phyloP scores from a whole-genome alignment of 2,329 filamentous ascomycete species.

The Colletotrichum zoysiae region DNA sequence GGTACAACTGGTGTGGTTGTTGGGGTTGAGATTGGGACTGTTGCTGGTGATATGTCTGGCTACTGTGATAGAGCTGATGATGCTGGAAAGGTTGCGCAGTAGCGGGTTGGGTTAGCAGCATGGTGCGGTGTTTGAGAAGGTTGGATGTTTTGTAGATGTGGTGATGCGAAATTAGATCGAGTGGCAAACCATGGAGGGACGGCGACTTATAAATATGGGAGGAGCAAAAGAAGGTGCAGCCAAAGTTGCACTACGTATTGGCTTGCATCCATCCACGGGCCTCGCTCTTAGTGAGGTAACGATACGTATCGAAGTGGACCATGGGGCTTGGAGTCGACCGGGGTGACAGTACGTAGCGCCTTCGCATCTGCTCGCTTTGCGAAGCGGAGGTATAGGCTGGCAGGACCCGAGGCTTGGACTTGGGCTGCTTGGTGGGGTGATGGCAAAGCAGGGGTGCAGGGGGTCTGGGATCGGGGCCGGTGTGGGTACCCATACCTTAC shows the following conservation, averaged over 20 bases:
- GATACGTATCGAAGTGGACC: conserved; percentile 7
- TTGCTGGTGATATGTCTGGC: conserved; percentile 9
- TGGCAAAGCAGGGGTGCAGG: conserved; percentile 24
- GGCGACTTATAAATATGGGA: conserved; percentile 35
- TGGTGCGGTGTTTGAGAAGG: conserved; percentile 27
- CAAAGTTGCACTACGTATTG: conserved; percentile 28
- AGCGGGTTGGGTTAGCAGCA: conserved; percentile 38
- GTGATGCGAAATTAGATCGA: background rate
- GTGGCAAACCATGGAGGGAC: conserved; percentile 39
- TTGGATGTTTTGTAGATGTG: conserved; percentile 19
- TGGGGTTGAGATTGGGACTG: conserved; percentile 13
- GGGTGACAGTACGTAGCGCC: conserved; percentile 20
- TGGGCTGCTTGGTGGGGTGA: conserved; percentile 9
- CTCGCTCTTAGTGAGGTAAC: conserved; percentile 21
- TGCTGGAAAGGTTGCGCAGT: conserved; percentile 33
- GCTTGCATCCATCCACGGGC: conserved; percentile 21
- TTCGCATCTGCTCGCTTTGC: conserved; percentile 19
- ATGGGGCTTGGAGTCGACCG: conserved; percentile 24
- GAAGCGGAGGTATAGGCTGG: conserved; percentile 32
- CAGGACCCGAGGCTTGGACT: conserved; percentile 35
- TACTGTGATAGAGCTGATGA: conserved; percentile 17
- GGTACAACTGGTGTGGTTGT: conserved; percentile 16
- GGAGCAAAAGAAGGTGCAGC: conserved; percentile 22
- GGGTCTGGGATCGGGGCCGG: conserved; percentile 25
- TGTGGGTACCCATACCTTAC: background rate